Conservation (phyloP, 2,329 filamentous ascomycete species). For the Clathrospora elynae region DNA sequence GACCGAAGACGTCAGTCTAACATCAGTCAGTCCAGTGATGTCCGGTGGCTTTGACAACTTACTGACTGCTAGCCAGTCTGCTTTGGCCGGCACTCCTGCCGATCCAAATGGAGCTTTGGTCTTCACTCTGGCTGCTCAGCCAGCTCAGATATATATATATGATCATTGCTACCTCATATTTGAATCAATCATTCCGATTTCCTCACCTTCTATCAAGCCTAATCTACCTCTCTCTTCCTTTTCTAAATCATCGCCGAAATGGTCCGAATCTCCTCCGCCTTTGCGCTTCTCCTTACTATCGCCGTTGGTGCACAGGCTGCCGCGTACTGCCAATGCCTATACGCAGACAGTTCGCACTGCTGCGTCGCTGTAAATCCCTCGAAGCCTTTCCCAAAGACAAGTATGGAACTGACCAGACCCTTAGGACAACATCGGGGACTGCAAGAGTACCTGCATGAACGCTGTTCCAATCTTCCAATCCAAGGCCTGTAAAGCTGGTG, state of each 20-base stretch:
- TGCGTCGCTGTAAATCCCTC: not conserved
- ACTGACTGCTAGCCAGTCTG: too few relatives aligned
- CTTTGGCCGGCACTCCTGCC: too few relatives aligned
- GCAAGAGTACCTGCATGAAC: not conserved
- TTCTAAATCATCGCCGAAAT: not conserved
- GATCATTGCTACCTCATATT: too few relatives aligned
- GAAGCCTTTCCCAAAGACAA: not conserved
- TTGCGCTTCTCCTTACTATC: conserved; percentile 1
- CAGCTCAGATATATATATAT: too few relatives aligned
- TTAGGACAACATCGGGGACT: not conserved
- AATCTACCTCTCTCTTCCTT: not conserved
- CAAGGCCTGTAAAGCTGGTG: conserved; percentile 1
- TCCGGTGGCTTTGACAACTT: too few relatives aligned
- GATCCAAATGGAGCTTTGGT: too few relatives aligned
- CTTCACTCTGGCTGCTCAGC: too few relatives aligned
- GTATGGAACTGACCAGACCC: not conserved
- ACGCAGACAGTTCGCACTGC: conserved; percentile 1
- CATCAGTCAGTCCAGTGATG: too few relatives aligned
- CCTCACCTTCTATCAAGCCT: too few relatives aligned
- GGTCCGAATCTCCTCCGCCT: not conserved
- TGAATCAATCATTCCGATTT: too few relatives aligned
- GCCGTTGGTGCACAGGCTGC: conserved; percentile 1
- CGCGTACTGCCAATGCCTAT: conserved; percentile 2
- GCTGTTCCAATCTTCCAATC: not conserved
- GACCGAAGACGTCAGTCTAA: too few relatives aligned